phyloP scores from a whole-genome alignment of 345 rosid species.

The Melastoma malabathricum region DNA sequence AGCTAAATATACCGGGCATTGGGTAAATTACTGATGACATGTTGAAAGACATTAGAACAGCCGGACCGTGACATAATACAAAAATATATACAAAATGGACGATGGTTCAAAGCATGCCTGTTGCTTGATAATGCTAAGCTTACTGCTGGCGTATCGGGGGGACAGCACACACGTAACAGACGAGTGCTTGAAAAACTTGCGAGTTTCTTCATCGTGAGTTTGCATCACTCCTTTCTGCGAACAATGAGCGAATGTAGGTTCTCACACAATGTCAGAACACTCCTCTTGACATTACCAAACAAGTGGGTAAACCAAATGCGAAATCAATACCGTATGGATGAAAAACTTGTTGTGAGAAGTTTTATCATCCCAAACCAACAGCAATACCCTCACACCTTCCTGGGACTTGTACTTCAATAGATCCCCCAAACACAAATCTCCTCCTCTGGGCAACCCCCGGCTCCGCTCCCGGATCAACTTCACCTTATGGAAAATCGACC shows the following conservation, averaged over 20 bases:
- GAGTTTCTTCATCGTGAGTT: conserved; percentile 66
- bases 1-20: too few relatives aligned
- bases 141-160: conserved; percentile 70
- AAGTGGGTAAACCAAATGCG: too few relatives aligned
- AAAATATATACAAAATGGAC: conserved; percentile 5
- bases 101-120: conserved; percentile 44
- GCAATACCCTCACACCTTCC: conserved; percentile 74
- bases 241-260: not conserved
- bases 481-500: conserved; percentile 77
- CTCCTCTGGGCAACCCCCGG: conserved; percentile 44
- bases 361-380: conserved; percentile 92
- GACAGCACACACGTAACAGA: conserved; percentile 53
- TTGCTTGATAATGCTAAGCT: conserved; percentile 77
- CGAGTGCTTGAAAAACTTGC: conserved; percentile 62
- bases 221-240: conserved; percentile 59
- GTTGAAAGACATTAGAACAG: too few relatives aligned
- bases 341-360: conserved; percentile 69
- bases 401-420: conserved; percentile 67
- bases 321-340: conserved; percentile 42
- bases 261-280: not conserved
- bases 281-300: too few relatives aligned
- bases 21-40: too few relatives aligned
- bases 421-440: conserved; percentile 55
- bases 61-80: not conserved
- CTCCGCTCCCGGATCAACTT: conserved; percentile 58